These are phyloP conservation scores for Gossypium herbaceum DNA, from an alignment of 345 rosid genomes.

Conservation along the genomic window DNA sequence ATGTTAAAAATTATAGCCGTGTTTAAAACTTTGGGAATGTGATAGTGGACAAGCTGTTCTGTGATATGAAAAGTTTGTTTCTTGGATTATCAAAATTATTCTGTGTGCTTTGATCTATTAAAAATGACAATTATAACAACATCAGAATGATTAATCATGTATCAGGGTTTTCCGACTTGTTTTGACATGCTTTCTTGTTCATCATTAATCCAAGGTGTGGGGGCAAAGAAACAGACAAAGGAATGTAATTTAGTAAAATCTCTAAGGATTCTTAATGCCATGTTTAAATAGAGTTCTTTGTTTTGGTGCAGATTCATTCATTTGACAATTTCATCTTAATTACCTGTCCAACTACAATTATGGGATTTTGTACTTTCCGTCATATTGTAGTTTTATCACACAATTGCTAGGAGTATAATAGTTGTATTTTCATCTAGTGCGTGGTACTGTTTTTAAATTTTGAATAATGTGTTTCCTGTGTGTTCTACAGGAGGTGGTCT, in stretches of 20 bases:
- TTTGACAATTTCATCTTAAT: neutral
- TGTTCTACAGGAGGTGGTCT: conserved; percentile 74
- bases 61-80: neutral
- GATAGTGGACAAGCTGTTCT: neutral
- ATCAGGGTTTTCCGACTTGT: neutral
- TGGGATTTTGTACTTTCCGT: neutral
- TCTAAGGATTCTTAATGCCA: neutral
- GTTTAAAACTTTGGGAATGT: neutral
- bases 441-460: neutral
- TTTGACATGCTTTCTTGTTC: neutral
- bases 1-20: neutral
- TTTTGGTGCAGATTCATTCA: conserved; percentile 1
- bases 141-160: neutral
- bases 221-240: neutral
- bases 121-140: neutral
- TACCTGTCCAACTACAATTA: neutral
- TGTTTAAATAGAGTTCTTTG: neutral
- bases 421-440: neutral
- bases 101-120: neutral
- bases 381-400: neutral
- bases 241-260: neutral
- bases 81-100: neutral
- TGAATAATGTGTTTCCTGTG: conserved; percentile 7
- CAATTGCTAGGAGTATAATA: neutral
- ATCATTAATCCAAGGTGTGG: neutral